Evolutionary conservation across 768 basidiomycete genomes (phyloP).

Genomic region (Multifurca ochricompacta): DNA sequence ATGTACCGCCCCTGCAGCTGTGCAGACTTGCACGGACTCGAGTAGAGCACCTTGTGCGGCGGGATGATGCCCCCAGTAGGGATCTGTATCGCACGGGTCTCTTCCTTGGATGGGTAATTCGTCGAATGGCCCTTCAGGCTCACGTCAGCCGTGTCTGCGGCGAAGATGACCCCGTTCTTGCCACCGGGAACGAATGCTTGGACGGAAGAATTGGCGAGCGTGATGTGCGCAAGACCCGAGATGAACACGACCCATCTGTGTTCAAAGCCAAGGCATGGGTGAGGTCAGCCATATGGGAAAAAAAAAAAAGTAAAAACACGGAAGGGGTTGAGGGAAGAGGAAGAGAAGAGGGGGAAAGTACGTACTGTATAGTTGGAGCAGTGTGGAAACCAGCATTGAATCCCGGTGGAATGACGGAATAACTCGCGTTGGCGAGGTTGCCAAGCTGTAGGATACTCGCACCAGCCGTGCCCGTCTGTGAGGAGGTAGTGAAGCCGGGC

Average conservation of each 20-base stretch:
- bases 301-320: too few species aligned
- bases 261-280: too few species aligned
- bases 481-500: conserved; percentile 23
- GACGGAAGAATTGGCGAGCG: conserved; percentile 18
- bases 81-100: conserved; percentile 24
- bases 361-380: conserved; percentile 37
- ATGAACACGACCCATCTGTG: conserved; percentile 23
- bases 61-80: conserved; percentile 23
- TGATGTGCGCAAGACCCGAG: conserved; percentile 24
- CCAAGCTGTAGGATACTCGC: conserved; percentile 24
- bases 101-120: conserved; percentile 20
- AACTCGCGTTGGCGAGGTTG: conserved; percentile 23
- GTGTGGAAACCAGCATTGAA: conserved; percentile 48
- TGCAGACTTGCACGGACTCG: conserved; percentile 17
- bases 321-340: neutral
- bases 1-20: neutral
- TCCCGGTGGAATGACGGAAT: conserved; percentile 31
- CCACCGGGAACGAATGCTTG: conserved; percentile 22
- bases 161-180: conserved; percentile 21
- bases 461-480: conserved; percentile 24
- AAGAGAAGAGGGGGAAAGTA: neutral
- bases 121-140: conserved; percentile 23
- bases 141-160: conserved; percentile 18
- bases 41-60: conserved; percentile 20
- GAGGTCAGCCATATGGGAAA: neutral